Evolutionary conservation across 805 yeast species (phyloP).

Genomic region (Candida stauntonica): DNA sequence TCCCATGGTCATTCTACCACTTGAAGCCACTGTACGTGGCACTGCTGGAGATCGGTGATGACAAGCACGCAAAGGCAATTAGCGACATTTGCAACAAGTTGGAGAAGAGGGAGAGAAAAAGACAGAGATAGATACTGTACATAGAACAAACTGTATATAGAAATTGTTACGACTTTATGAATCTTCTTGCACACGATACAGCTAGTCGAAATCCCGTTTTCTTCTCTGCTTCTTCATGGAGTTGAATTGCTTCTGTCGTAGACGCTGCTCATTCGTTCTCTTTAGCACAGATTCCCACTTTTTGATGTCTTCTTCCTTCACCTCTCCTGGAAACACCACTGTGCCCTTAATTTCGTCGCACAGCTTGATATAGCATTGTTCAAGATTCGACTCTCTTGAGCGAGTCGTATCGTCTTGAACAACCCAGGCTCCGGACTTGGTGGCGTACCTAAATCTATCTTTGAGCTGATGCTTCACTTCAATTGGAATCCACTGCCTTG

Average conservation of each 20-base stretch:
- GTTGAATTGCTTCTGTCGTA: constrained; percentile 33
- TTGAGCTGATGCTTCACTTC: constrained; percentile 41
- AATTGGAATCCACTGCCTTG: constrained; percentile 56
- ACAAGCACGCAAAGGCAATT: constrained; percentile 28
- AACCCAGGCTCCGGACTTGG: constrained; percentile 43
- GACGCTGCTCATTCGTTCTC: constrained; percentile 32
- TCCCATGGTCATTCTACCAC: constrained; percentile 59
- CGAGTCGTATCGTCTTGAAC: constrained; percentile 63
- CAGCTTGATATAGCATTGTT: constrained; percentile 58
- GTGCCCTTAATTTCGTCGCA: constrained; percentile 44
- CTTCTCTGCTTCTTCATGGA: constrained; percentile 37
- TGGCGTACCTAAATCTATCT: constrained; percentile 45
- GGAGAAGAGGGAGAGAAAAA: constrained; percentile 1
- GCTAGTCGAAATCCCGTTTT: constrained; percentile 5
- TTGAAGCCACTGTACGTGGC: constrained; percentile 38
- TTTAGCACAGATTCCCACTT: constrained; percentile 45
- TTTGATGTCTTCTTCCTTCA: constrained; percentile 38
- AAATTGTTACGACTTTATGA: constrained; percentile 1
- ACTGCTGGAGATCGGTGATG: constrained; percentile 43
- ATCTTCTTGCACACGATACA: not conserved
- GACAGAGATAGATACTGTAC: too few species aligned
- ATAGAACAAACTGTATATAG: constrained; percentile 7
- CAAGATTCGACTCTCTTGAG: constrained; percentile 52
- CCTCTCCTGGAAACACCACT: constrained; percentile 45
- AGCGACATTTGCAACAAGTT: constrained; percentile 26